Base-by-base conservation (phyloP, 192 early-diverging fungal species). In the Coemansia sp. region DNA sequence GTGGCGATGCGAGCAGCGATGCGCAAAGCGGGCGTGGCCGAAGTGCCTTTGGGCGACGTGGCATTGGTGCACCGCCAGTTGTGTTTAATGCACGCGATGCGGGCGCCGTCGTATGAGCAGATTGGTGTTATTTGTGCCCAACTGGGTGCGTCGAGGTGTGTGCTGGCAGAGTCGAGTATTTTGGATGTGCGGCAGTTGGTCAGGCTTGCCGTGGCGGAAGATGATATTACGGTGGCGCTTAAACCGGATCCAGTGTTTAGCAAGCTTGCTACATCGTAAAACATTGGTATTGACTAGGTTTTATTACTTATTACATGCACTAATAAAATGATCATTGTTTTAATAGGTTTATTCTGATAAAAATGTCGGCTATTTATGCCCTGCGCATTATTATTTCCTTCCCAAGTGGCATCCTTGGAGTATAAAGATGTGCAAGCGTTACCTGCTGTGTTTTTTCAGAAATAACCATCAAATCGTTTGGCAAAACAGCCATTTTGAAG, bases 211-310 rank as follows among this genome's bases (percentile, higher is more conserved):
- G 82, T 93, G 12, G 83, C 78, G 14, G 91, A 93, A 51, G 87
- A 89, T 29, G 92, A 94, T 70, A 83, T 94, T n/a, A 78, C 91
- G 1, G 85, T 90, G 71, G 91, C 91, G 0, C 77, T 92, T 5
- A 84, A 85, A 8, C 64, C 78, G 0, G 91, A 92, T 57, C 72
- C 82, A 12, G 52, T 90, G 37, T 85, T 92, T 69, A 74, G 73
- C 52, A 85, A 75, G 64, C 78, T 83, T 25, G 58, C 73, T 4
- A 67, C 63, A 1, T 78, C 71, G 19, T 75, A 60, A 43, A 4
- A 32, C 15, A 43, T 43, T 32, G 29, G 29, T 32, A 6, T 43
- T 14, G 2, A 38, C 10, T 10, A 15, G 15, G 39, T 54, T 61
- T 27, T 17, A 9, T 12, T 21, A n/a, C 4, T 55, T 37, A 9